Evolutionary conservation across 2,329 filamentous ascomycete genomes (phyloP), one percentile per base, ranked within the genome.

Genomic region (Ophiostoma populinum): DNA sequence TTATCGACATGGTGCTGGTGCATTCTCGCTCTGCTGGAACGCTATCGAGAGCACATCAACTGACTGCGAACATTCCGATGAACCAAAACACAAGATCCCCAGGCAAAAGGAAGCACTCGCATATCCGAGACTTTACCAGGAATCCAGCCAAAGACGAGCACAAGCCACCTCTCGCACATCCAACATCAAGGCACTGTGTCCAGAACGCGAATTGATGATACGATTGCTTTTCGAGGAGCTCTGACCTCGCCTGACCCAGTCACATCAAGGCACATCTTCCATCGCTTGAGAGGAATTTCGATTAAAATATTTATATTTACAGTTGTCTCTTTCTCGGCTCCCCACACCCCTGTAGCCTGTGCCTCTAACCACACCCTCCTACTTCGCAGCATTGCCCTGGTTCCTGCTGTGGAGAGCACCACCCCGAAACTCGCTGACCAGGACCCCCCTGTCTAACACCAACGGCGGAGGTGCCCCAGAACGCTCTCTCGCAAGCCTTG

Each of bases 381-480:
- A n/a, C n/a, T n/a, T n/a, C n/a, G n/a, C n/a, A n/a, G 31, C 30
- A 36, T 40, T 36, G 22, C 34, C 37, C 36, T 34, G 34, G 34
- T 26, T 34, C 34, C 19, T 36, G 30, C 28, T 30, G 33, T 35
- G 37, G 33, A 36, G 20, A 30, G 32, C 17, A 21, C 17, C 24
- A 24, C 15, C 28, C 37, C 28, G 26, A 39, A 39, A 21, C 15
- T 33, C 27, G 20, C 24, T 10, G 16, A 8, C 29, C 34, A 36
- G 31, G 37, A 33, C 16, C 13, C 31, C 38, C 34, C 38, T 36
- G 34, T 40, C 34, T 30, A 20, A 36, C 37, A 34, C 30, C 34
- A 30, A 36, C 30, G 29, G 37, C 25, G 37, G 37, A 36, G 34
- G 25, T 40, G 10, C n/a, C 25, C 34, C 29, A 36, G 29, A n/a